phyloP scores from a whole-genome alignment of 495 filamentous ascomycete genomes.

The Xylaria palmicola region DNA sequence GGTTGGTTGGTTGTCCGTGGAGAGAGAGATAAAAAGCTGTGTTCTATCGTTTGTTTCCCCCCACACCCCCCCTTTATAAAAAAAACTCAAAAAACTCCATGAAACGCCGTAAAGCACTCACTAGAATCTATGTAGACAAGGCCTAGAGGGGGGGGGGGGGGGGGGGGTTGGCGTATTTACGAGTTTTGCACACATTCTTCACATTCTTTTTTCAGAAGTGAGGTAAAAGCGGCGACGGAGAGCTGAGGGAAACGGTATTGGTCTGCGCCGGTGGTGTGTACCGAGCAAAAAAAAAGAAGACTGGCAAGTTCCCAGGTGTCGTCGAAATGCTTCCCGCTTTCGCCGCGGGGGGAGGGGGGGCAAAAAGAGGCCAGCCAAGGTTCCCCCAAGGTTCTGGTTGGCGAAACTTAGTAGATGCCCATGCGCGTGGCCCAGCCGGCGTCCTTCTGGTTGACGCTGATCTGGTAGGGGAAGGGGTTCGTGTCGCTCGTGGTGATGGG shows the following conservation, averaged over 20 bases:
- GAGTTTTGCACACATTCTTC: too few relatives aligned
- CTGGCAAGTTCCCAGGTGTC: too few relatives aligned
- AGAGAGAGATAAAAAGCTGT: not conserved
- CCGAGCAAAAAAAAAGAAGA: too few relatives aligned
- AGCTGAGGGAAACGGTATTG: not conserved
- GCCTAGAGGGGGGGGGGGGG: too few relatives aligned
- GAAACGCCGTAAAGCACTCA: slow-evolving; percentile 15
- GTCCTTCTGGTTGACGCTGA: slow-evolving; percentile 74
- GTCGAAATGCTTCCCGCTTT: too few relatives aligned
- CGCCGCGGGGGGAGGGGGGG: too few relatives aligned
- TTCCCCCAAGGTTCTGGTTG: not conserved
- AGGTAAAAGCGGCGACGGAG: not conserved
- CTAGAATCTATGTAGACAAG: too few relatives aligned
- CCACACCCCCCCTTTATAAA: slow-evolving; percentile 15
- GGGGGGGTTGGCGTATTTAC: too few relatives aligned
- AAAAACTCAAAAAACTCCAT: too few relatives aligned
- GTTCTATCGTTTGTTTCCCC: slow-evolving; percentile 14
- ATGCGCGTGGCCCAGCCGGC: slow-evolving; percentile 80
- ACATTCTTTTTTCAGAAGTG: not conserved
- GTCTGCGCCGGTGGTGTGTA: too few relatives aligned
- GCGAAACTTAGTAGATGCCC: slow-evolving; percentile 61
- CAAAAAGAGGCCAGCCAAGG: too few relatives aligned
- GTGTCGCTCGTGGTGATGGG: slow-evolving; percentile 90
- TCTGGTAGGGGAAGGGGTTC: slow-evolving; percentile 94
- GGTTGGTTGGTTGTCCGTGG: too few relatives aligned